Evolutionary conservation across 176 grass and related monocot genomes (phyloP), one percentile per base, ranked within the genome.

Genomic region (Lolium multiflorum): DNA sequence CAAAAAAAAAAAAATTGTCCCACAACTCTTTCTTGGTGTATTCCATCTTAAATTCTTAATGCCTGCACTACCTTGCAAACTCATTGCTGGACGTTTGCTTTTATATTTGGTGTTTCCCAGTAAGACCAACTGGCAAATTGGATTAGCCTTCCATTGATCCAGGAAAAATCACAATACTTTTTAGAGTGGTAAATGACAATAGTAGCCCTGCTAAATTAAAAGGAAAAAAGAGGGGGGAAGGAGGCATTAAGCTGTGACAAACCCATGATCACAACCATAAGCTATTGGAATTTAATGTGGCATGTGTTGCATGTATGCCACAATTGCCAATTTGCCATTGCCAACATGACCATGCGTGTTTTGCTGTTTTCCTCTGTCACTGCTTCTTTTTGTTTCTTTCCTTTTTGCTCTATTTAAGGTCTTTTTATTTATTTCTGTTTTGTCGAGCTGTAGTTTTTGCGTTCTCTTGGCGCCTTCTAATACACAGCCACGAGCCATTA

Each of bases 71-170:
- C n/a, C 21, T 62, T 25, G 59, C 59, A 25, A 62, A 25, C 59
- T 62, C 59, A 62, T 62, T 62, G 59, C 59, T 62, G 59, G 59
- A 61, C 9, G 21, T 61, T 61, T 61, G 58, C 58, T 61, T 61
- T 22, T 25, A 12, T 10, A 25, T 62, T 62, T 62, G 21, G 59
- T 62, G 59, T 62, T 62, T 13, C 59, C 59, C 9, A 61, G 11
- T 61, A 61, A 24, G 21, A 61, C n/a, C 9, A 61, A 61, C 59
- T 71, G 20, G 68, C 9, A 71, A 43, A 44, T 44, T 11, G 39
- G 18, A 43, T 71, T 71, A n/a, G 18, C 59, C 4, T 62, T 43
- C 66, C 66, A 70, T n/a, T 65, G 62, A 65, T 65, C 15, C 62
- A 31, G 62, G 26, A 66, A 66, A 66, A 66, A 16, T 66, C 13